Evolutionary conservation across 202 grass and related monocot species (phyloP), one percentile per base, ranked within the genome.

Genomic region (Miscanthus sacchariflorus): DNA sequence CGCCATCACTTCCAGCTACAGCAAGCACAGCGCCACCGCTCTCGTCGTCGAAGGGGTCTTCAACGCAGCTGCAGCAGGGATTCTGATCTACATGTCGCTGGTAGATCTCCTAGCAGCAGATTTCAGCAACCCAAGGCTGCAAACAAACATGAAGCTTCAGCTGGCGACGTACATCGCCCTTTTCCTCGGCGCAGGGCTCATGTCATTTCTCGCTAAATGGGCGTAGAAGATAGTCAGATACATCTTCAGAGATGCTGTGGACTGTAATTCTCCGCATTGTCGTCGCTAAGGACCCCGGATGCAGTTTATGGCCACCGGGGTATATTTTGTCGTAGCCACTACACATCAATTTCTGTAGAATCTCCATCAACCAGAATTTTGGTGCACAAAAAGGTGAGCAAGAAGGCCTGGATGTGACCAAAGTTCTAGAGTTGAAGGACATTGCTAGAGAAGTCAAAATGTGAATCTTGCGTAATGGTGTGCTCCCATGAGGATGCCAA

Each of bases 11-110:
- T 91, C 93, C 15, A 84, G 87, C 87, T 97, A 95, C 10, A 74
- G 92, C 74, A 83, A 88, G 24, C 88, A 87, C 71, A 91, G 93
- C 24, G 81, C 87, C 2, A 98, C 89, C 3, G 91, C 95, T 5
- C 88, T 98, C 0, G 52, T 95, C 18, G 68, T 98, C 0, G 95
- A 98, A 52, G 95, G 95, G 0, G 67, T 91, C 35, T 95, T 95
- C 84, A 98, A 98, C 28, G 86, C 95, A 0, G 92, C 95, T 0
- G 86, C 95, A 1, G 91, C 93, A 7, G 95, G 95, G 38, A 95
- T 98, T 35, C 45, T 98, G 77, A 91, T 97, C 78, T 97, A 97
- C 49, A 97, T 97, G 95, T 90, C 95, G 65, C 93, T 97, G 21
- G 95, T 98, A 4, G 95, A 98, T 81, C 91, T 98, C 79, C 82